Evolutionary conservation across 768 basidiomycete genomes (phyloP).

Genomic region (Tricholoma bakamatsutake): DNA sequence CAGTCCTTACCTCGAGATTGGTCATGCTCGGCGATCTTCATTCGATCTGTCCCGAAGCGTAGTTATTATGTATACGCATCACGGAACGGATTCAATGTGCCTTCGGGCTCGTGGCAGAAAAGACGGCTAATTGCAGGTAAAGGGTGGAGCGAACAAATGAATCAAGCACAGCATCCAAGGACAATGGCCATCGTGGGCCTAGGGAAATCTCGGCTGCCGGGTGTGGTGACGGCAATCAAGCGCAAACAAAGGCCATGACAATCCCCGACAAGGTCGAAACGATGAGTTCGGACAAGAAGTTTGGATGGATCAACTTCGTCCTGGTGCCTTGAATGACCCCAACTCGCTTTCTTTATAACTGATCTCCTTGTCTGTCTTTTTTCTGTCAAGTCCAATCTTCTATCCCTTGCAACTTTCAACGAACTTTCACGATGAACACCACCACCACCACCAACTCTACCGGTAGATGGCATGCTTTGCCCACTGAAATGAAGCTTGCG

Average conservation of each 20-base stretch:
- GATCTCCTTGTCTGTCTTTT: background rate
- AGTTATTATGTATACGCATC: background rate
- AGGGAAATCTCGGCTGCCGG: background rate
- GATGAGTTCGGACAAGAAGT: constrained; percentile 26
- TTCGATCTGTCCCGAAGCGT: background rate
- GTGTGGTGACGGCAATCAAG: constrained; percentile 7
- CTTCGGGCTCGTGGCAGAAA: background rate
- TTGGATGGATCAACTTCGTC: constrained; percentile 5
- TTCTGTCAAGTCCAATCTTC: background rate
- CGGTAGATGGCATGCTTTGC: constrained; percentile 50
- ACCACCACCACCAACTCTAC: constrained; percentile 15
- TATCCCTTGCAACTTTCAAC: constrained; percentile 7
- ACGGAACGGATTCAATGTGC: background rate
- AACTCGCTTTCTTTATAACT: background rate
- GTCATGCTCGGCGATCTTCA: background rate
- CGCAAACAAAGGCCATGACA: constrained; percentile 11
- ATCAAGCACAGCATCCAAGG: too few species aligned
- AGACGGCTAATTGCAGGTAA: background rate
- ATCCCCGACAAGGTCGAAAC: constrained; percentile 29
- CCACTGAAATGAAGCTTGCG: constrained; percentile 59
- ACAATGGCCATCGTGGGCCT: too few species aligned
- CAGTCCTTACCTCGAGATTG: too few species aligned
- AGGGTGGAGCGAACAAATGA: too few species aligned
- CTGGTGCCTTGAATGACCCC: background rate
- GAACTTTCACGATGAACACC: constrained; percentile 13